A percentile compares a stretch with the other conserved stretches of the same genome.
Evolutionary conservation across 768 basidiomycete species (phyloP).

Genomic region (Leccinum aurantiacum): DNA sequence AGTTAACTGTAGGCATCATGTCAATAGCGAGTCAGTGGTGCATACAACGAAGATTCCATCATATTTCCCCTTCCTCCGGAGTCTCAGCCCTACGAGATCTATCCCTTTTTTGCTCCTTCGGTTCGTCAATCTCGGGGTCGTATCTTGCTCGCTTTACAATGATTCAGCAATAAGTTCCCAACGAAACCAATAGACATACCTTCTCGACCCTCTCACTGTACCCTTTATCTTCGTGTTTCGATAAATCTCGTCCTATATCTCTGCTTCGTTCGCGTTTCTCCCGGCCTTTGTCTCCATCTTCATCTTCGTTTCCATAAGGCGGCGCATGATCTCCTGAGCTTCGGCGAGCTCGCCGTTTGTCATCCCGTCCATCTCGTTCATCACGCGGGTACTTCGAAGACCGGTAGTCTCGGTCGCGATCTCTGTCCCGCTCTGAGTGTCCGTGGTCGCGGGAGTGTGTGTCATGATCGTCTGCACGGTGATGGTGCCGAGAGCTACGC

Average conservation of each 20-base stretch:
- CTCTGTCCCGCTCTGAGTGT: conserved; percentile 35
- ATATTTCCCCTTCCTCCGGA: conserved; percentile 89
- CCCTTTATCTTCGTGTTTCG: conserved; percentile 45
- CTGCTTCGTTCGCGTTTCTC: conserved; percentile 52
- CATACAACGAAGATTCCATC: conserved; percentile 23
- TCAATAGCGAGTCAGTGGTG: neutral
- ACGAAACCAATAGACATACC: conserved; percentile 38
- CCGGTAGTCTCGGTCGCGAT: conserved; percentile 41
- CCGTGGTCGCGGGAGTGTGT: conserved; percentile 36
- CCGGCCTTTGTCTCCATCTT: conserved; percentile 29
- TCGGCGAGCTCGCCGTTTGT: conserved; percentile 45
- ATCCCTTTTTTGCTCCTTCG: conserved; percentile 42
- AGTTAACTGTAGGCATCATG: conserved; percentile 4
- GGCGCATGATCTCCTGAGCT: conserved; percentile 42
- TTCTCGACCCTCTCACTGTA: conserved; percentile 64
- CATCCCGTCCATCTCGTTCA: conserved; percentile 54
- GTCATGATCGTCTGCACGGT: conserved; percentile 36
- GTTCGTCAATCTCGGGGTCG: conserved; percentile 46
- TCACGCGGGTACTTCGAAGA: conserved; percentile 53
- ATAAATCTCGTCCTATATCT: conserved; percentile 35
- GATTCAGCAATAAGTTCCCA: conserved; percentile 13
- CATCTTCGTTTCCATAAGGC: conserved; percentile 40
- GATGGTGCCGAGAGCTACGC: conserved; percentile 35
- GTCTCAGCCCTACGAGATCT: conserved; percentile 60
- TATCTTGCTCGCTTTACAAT: conserved; percentile 51